Evolutionary conservation across 441 rosid genomes (phyloP).

Genomic region (Kokia cookei): DNA sequence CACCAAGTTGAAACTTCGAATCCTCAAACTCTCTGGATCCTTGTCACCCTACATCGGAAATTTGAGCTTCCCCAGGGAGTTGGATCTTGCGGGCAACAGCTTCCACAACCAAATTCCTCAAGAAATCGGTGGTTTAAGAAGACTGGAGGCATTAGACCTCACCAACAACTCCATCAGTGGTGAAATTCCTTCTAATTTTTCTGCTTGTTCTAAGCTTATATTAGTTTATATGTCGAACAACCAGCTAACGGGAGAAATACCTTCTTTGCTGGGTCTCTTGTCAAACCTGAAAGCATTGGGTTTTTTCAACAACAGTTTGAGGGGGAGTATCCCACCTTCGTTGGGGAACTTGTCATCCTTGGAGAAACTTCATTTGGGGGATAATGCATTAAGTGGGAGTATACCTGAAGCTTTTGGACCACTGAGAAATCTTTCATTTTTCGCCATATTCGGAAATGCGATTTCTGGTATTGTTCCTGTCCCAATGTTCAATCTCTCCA

Average conservation of each 20-base stretch:
- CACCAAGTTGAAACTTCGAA: too few species aligned
- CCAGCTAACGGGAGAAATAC: background rate
- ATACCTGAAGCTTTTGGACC: constrained; percentile 7
- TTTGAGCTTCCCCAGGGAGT: too few species aligned
- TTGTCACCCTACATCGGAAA: too few species aligned
- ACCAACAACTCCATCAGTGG: background rate
- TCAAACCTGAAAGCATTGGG: background rate
- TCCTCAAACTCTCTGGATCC: too few species aligned
- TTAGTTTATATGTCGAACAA: background rate
- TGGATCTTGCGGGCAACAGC: too few species aligned
- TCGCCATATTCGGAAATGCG: background rate
- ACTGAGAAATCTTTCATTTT: background rate
- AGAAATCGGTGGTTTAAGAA: background rate
- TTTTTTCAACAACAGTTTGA: background rate
- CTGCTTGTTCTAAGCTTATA: background rate
- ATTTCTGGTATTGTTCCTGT: background rate
- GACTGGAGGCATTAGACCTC: background rate
- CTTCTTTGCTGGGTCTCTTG: constrained; percentile 3
- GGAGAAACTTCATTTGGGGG: background rate
- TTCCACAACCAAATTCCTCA: background rate
- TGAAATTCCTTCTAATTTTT: constrained; percentile 2
- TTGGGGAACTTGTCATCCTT: constrained; percentile 6
- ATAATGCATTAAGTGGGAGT: background rate
- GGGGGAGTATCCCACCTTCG: constrained; percentile 8
- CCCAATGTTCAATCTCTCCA: constrained; percentile 11